Percentiles rank a stretch among this genome's conserved stretches.
phyloP scores from a whole-genome alignment of 306 rosid species.

The Rubus idaeus region DNA sequence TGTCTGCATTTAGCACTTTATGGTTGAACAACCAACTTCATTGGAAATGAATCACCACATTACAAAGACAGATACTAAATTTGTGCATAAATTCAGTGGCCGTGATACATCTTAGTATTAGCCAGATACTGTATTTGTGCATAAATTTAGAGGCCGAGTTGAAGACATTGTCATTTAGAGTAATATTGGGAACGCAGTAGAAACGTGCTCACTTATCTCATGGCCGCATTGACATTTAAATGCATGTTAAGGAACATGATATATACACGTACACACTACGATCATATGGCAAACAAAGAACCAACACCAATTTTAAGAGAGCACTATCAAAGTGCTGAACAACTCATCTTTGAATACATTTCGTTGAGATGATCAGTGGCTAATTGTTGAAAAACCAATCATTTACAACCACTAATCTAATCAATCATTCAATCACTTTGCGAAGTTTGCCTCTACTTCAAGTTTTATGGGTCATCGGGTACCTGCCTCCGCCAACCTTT shows the following conservation, averaged over 20 bases:
- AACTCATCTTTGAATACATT: background rate
- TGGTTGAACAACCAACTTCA: background rate
- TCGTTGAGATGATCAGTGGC: background rate
- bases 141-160: background rate
- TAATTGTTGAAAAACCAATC: background rate
- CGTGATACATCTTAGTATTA: background rate
- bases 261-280: background rate
- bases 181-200: background rate
- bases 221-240: background rate
- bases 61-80: background rate
- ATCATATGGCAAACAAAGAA: background rate
- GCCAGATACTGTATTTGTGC: background rate
- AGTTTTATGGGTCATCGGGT: slow-evolving; percentile 31
- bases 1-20: background rate
- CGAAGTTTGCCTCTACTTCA: slow-evolving; percentile 20
- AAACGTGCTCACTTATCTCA: background rate
- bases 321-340: background rate
- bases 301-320: background rate
- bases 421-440: slow-evolving; percentile 17
- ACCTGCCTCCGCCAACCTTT: slow-evolving; percentile 55
- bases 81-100: background rate
- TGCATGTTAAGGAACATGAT: background rate
- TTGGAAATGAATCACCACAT: background rate
- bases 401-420: slow-evolving; percentile 2
- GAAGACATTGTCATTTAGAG: background rate